Conservation (phyloP, 2,329 filamentous ascomycete genomes). For the Chaetomiaceae sp. region DNA sequence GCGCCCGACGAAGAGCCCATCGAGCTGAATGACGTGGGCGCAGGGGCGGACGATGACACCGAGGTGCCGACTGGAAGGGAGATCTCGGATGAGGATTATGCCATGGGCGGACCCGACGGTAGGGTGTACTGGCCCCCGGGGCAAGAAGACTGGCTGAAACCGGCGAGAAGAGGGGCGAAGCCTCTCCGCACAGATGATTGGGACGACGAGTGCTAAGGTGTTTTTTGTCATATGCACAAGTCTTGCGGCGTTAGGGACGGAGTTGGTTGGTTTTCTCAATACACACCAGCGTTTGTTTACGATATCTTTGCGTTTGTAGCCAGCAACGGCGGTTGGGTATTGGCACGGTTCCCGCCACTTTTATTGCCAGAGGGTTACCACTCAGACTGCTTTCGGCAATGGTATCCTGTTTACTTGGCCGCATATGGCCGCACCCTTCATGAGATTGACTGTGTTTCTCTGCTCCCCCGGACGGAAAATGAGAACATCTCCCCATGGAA, state of each 20-base stretch:
- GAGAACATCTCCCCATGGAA: too few relatives aligned
- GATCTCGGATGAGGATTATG: constrained; percentile 64
- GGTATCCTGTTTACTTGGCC: too few relatives aligned
- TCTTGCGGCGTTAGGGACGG: background rate
- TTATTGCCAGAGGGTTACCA: too few relatives aligned
- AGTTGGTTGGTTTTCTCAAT: too few relatives aligned
- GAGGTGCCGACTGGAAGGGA: constrained; percentile 30
- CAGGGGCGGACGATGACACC: constrained; percentile 8
- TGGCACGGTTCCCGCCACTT: too few relatives aligned
- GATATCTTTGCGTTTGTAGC: too few relatives aligned
- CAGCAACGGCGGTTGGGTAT: too few relatives aligned
- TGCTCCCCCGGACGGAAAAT: too few relatives aligned
- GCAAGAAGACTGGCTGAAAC: constrained; percentile 85
- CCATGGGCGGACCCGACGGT: constrained; percentile 78
- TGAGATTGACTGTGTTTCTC: too few relatives aligned
- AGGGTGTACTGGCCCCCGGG: constrained; percentile 88
- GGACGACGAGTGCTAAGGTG: background rate
- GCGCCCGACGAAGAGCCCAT: constrained; percentile 25
- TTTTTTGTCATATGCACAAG: background rate
- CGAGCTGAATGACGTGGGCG: constrained; percentile 34
- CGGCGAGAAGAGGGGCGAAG: constrained; percentile 66
- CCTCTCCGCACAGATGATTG: background rate
- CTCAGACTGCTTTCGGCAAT: too few relatives aligned
- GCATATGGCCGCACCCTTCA: too few relatives aligned
- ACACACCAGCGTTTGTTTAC: too few relatives aligned